Evolutionary conservation across 1,284 basidiomycete genomes (phyloP).

Genomic region (Cystobasidium sp.): DNA sequence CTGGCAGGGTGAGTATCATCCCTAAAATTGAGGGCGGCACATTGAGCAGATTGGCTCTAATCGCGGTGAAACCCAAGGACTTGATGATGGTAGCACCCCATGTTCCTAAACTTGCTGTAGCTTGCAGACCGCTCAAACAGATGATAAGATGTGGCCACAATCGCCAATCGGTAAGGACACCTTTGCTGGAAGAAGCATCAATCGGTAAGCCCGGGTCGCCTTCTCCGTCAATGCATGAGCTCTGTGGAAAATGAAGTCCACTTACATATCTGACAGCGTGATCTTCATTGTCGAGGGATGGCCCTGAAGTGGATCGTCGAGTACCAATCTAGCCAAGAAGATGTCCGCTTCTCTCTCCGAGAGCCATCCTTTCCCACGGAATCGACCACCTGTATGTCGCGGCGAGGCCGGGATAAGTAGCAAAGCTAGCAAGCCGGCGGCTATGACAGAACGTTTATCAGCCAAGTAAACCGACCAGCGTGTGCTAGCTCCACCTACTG

Average conservation of each 20-base stretch:
- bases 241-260: neutral
- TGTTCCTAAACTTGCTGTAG: neutral
- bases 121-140: constrained; percentile 11
- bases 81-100: constrained; percentile 19
- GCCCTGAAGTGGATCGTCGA: constrained; percentile 2
- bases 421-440: constrained; percentile 2
- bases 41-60: constrained; percentile 17
- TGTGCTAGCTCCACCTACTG: too few relatives aligned
- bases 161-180: constrained; percentile 3
- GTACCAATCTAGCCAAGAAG: constrained; percentile 2
- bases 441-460: neutral
- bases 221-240: too few relatives aligned
- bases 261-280: constrained; percentile 1
- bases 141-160: constrained; percentile 12
- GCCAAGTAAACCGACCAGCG: too few relatives aligned
- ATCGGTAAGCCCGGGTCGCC: neutral
- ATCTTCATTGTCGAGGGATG: constrained; percentile 18
- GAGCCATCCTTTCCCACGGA: neutral
- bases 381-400: neutral
- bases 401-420: constrained; percentile 2
- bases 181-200: neutral
- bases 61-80: constrained; percentile 10
- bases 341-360: constrained; percentile 14
- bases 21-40: constrained; percentile 1
- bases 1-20: neutral